Base-by-base conservation (phyloP, 208 protist genomes). In the Trypanosomatidae sp. region DNA sequence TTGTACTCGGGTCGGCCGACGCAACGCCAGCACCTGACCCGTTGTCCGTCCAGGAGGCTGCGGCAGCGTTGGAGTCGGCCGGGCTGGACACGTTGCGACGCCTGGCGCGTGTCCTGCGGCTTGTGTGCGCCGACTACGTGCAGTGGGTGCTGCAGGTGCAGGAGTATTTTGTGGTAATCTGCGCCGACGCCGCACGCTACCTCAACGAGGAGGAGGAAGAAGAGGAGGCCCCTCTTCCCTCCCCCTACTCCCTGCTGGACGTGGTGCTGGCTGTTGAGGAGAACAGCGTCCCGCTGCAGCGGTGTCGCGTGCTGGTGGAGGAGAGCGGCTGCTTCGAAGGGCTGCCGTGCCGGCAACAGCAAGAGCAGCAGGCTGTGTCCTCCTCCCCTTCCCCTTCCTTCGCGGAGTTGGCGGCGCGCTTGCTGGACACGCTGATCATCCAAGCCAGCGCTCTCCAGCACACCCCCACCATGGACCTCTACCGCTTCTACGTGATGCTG, bases 361-460 rank as follows among this genome's bases (percentile, higher is more conserved):
- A 22, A 1, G 30, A 65, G 60, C 8, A 0, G 8, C 0, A 3
- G 22, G 25, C 10, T 12, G 33, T n/a, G 58, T 5, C 58, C 58
- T 41, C 53, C 1, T 19, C 44, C 13, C 55, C 30, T n/a, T 30
- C 4, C 39, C 17, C 19, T 12, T 65, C 76, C 22, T 71, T 41
- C 15, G 65, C 77, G 15, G 5, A 44, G 25, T 62, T 79, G 12
- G 74, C 74, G 1, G 76, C 71, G 53, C 69, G 69, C 8, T 73
- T 84, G 44, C 74, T 97, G 41, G 89, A 97, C 77, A 86, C 79
- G 39, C 81, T 97, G 17, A 92, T 92, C 65, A 82, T 92, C 17
- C 83, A 84, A 12, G 80, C 84, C 53, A 95, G 90, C 71, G 80
- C 83, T 3, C 17, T 89, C 3, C 92, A 97, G 72, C 74, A 86